A percentile compares a stretch with the other conserved stretches of the same genome.
These are phyloP conservation scores for Hypoxylon sp. DNA, from an alignment of 2,329 filamentous ascomycete genomes.

Conservation along the genomic window DNA sequence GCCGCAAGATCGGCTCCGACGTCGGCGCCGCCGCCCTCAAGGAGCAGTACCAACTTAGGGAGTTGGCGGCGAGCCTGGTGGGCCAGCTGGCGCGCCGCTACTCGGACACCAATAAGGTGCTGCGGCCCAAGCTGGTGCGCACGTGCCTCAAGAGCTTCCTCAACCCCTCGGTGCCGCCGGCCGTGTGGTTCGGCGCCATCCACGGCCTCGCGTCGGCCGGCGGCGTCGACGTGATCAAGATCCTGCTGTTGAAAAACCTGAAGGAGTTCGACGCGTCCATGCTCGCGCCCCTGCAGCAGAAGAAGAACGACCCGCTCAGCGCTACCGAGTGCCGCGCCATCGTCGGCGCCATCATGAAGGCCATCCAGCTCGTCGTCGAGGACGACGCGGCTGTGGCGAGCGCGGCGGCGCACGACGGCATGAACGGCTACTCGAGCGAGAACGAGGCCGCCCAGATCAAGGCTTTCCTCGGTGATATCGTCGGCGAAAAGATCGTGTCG, in stretches of 20 bases:
- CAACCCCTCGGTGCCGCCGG: conserved; percentile 83
- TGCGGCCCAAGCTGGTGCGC: conserved; percentile 89
- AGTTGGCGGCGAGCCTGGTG: conserved; percentile 85
- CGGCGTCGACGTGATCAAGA: conserved; percentile 69
- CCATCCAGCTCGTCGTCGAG: conserved; percentile 59
- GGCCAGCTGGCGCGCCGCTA: conserved; percentile 85
- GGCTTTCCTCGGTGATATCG: conserved; percentile 66
- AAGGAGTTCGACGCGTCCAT: conserved; percentile 66
- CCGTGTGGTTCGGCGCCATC: conserved; percentile 90
- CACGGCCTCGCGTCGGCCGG: conserved; percentile 83
- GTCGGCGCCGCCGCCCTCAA: conserved; percentile 64
- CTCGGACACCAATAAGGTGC: conserved; percentile 79
- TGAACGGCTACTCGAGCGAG: conserved; percentile 55
- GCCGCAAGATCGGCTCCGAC: conserved; percentile 77
- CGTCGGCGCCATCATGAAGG: conserved; percentile 67
- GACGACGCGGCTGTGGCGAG: conserved; percentile 49
- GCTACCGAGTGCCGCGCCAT: conserved; percentile 66
- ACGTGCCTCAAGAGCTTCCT: conserved; percentile 93
- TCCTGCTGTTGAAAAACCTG: conserved; percentile 68
- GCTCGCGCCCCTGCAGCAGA: conserved; percentile 65
- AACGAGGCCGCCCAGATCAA: conserved; percentile 60
- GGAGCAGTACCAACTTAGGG: conserved; percentile 82
- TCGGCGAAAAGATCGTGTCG: conserved; percentile 62
- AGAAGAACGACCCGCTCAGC: conserved; percentile 58
- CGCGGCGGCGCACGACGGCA: no score